These are phyloP conservation scores for Bryoglossum gracile DNA, from an alignment of 495 filamentous ascomycete species.

Conservation along the genomic window DNA sequence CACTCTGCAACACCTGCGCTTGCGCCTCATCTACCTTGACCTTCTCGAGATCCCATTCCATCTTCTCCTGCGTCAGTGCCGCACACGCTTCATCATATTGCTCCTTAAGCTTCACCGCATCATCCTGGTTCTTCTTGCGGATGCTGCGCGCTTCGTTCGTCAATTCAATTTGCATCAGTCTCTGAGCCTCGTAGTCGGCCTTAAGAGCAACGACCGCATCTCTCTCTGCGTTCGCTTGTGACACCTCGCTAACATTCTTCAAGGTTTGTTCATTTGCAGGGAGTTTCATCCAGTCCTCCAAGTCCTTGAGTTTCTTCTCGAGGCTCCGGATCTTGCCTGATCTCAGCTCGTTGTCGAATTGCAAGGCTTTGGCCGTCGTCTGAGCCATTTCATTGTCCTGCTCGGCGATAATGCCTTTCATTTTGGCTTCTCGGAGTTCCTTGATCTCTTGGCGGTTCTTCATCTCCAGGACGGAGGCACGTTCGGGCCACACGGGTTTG, in stretches of 20 bases:
- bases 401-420: background rate
- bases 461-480: slow-evolving; percentile 23
- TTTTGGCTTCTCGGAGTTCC: slow-evolving; percentile 17
- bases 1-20: background rate
- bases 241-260: too few relatives aligned
- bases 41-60: background rate
- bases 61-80: background rate
- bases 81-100: background rate
- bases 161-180: too few relatives aligned
- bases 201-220: background rate
- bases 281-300: too few relatives aligned
- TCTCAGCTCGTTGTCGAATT: background rate
- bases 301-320: too few relatives aligned
- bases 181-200: background rate
- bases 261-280: too few relatives aligned
- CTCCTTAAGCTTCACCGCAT: background rate
- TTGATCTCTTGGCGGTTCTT: slow-evolving; percentile 21
- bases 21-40: slow-evolving; percentile 8
- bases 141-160: background rate
- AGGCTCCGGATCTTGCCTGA: too few relatives aligned
- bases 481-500: slow-evolving; percentile 29
- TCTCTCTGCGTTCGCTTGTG: background rate
- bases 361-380: background rate
- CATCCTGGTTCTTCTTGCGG: too few relatives aligned
- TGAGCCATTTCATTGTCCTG: background rate